phyloP scores from a whole-genome alignment of 352 stramenopile species.

The Phytophthora fragariaefolia region DNA sequence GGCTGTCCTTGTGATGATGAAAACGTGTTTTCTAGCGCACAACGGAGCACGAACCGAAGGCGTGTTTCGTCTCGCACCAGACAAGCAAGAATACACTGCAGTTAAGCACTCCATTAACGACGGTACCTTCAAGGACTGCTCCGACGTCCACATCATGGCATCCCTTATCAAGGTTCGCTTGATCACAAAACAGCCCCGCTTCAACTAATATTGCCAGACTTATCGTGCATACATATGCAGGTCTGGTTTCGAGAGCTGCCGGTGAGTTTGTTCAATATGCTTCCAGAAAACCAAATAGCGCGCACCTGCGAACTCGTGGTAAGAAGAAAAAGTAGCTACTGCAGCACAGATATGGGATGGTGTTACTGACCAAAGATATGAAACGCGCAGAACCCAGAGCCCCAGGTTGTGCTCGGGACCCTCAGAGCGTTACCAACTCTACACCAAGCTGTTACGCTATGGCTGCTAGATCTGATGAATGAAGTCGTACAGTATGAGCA shows the following conservation, averaged over 20 bases:
- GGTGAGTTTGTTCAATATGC: conserved; percentile 67
- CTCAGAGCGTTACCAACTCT: conserved; percentile 46
- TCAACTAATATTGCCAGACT: neutral
- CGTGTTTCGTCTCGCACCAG: conserved; percentile 81
- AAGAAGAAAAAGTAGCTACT: neutral
- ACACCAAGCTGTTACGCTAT: conserved; percentile 59
- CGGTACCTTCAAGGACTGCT: conserved; percentile 60
- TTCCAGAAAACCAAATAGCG: conserved; percentile 72
- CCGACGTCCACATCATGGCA: conserved; percentile 79
- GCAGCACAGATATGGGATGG: neutral
- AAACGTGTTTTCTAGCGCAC: conserved; percentile 57
- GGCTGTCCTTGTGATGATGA: conserved; percentile 80
- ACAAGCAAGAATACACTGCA: conserved; percentile 58
- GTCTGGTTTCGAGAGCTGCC: conserved; percentile 87
- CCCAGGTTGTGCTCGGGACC: conserved; percentile 36
- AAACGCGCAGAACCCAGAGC: conserved; percentile 40
- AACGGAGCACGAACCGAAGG: conserved; percentile 59
- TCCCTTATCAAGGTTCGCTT: conserved; percentile 80
- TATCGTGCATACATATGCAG: conserved; percentile 31
- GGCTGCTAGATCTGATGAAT: conserved; percentile 81
- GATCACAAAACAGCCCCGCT: neutral
- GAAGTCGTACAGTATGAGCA: conserved; percentile 60
- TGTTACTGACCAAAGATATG: neutral
- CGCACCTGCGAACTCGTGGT: conserved; percentile 55
- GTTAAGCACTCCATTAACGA: conserved; percentile 80